Base-by-base conservation (phyloP, 2,329 filamentous ascomycete species). In the Graphilbum sp. region DNA sequence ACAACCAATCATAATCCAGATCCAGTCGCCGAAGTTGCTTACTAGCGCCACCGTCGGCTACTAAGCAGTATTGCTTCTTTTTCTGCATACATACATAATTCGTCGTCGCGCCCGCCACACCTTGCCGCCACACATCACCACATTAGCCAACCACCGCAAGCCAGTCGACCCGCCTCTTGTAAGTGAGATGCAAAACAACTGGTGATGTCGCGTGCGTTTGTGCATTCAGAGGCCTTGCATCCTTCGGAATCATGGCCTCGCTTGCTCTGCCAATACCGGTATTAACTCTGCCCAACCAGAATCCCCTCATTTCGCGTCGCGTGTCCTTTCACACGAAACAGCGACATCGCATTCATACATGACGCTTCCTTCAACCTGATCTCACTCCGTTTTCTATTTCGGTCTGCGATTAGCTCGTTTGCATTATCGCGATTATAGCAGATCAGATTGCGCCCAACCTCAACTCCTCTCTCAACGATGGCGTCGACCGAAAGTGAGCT, bases 381-480 rank as follows among this genome's bases (percentile, higher is more conserved):
- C n/a, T 15, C 16, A 18, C 24, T 34, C 15, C 35, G 5, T 32
- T 31, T 30, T 5, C 23, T 13, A 20, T 15, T 16, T 27, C 13
- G 19, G 10, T 15, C 17, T 21, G 34, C 63, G 57, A 57, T 64
- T 63, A 58, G 62, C 64, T 62, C 61, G 61, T 51, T 71, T 72
- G 67, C 66, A 45, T 66, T 66, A 47, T 61, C 64, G 44, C 55
- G 53, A 34, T 53, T 20, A 27, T 23, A n/a, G n/a, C 60, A 43
- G 59, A 67, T 49, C 50, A 54, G 38, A 48, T 55, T 43, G 45
- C 52, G 46, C 47, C 54, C 50, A 67, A 68, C 50, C 55, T 66
- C 50, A 75, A 72, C 51, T 60, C 57, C 52, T 58, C 64, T 11
- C 38, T 48, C 49, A 61, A 60, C 47, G n/a, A 69, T 69, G 63